Percentiles rank a stretch among this genome's conserved stretches.
Conservation (phyloP, 75 land plant species). For the Selaginella moellendorffii region DNA sequence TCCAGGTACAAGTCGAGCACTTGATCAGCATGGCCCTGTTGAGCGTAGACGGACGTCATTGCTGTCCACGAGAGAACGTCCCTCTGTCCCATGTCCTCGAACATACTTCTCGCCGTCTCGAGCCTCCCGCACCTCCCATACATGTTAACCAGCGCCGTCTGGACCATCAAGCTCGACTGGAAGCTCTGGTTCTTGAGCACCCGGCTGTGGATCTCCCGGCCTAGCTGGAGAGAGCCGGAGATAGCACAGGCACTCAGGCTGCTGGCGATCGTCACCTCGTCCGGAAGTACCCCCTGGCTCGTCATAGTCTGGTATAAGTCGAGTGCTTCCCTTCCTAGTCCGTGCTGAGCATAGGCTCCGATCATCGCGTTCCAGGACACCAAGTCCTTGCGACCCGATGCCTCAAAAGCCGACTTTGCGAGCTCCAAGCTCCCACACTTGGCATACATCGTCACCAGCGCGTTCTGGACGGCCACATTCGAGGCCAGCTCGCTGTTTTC, state of each 20-base stretch:
- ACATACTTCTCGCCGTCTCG: not conserved
- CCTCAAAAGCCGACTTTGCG: not conserved
- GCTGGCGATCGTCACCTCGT: constrained; percentile 3
- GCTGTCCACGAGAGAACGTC: constrained; percentile 33
- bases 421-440: constrained; percentile 10
- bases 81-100: not conserved
- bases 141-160: constrained; percentile 1
- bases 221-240: not conserved
- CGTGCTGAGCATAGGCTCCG: constrained; percentile 6
- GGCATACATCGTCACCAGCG: constrained; percentile 5
- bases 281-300: not conserved
- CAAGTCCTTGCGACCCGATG: not conserved
- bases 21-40: constrained; percentile 18
- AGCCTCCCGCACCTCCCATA: constrained; percentile 2
- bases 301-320: not conserved
- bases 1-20: constrained; percentile 15
- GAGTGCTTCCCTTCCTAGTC: constrained; percentile 1
- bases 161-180: not conserved
- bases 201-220: not conserved
- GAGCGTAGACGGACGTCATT: constrained; percentile 34
- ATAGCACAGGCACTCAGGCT: not conserved
- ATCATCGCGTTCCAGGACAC: constrained; percentile 9
- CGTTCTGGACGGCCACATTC: not conserved
- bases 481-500: not conserved
- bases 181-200: not conserved